Percentiles rank a stretch among this genome's conserved stretches.
These are phyloP conservation scores for Epicoccum sorghinum DNA, from an alignment of 2,329 filamentous ascomycete genomes.

Conservation along the genomic window DNA sequence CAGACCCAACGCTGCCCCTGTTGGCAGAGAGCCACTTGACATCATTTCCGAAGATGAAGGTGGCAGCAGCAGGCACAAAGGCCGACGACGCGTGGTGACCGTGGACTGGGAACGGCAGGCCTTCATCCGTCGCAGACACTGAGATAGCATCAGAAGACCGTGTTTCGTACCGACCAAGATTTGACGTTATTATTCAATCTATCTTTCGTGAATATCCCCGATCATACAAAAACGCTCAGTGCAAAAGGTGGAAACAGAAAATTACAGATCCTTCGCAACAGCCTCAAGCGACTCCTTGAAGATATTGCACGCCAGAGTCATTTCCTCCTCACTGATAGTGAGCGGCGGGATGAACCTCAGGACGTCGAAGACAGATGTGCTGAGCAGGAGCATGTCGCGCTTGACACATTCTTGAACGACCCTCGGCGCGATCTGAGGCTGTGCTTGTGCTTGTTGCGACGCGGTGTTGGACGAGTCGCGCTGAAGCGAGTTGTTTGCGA, in stretches of 20 bases:
- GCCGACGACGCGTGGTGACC: too few relatives aligned
- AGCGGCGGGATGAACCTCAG: constrained; percentile 38
- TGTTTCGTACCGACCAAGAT: too few relatives aligned
- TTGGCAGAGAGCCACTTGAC: too few relatives aligned
- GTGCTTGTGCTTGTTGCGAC: constrained; percentile 17
- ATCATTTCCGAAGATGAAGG: too few relatives aligned
- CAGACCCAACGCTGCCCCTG: too few relatives aligned
- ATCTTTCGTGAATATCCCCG: too few relatives aligned
- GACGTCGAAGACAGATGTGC: constrained; percentile 40
- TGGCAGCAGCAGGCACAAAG: too few relatives aligned
- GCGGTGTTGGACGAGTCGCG: constrained; percentile 29
- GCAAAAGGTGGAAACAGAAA: background rate
- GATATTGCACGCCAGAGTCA: constrained; percentile 31
- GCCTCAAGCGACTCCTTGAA: constrained; percentile 37
- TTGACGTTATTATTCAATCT: too few relatives aligned
- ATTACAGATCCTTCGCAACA: constrained; percentile 32
- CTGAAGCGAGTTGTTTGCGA: constrained; percentile 26
- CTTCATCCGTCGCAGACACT: too few relatives aligned
- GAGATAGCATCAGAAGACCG: too few relatives aligned
- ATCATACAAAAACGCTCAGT: constrained; percentile 1
- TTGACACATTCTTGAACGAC: constrained; percentile 37
- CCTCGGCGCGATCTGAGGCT: constrained; percentile 35
- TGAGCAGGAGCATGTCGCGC: constrained; percentile 37
- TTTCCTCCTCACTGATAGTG: constrained; percentile 35
- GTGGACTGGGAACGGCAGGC: too few relatives aligned